phyloP scores from a whole-genome alignment of 345 rosid species.

The Rhizophora apiculata region DNA sequence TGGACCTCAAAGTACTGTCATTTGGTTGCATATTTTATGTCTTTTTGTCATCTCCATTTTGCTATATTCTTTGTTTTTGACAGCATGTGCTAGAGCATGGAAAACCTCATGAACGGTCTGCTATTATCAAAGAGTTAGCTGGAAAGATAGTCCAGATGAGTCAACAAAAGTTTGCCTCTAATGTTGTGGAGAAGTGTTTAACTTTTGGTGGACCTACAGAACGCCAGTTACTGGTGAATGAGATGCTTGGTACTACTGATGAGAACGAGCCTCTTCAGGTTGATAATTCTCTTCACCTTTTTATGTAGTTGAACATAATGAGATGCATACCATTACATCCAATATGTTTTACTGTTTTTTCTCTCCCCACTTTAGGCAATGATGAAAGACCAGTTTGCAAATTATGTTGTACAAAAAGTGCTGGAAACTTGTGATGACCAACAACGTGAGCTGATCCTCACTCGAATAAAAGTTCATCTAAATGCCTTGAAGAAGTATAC shows the following conservation, averaged over 20 bases:
- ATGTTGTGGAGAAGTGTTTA: constrained; percentile 89
- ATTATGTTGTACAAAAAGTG: constrained; percentile 84
- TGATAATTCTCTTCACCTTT: constrained; percentile 1
- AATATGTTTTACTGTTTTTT: not conserved
- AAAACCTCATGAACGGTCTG: constrained; percentile 57
- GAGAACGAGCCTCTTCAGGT: constrained; percentile 99
- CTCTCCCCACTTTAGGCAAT: constrained; percentile 44
- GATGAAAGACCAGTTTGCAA: constrained; percentile 93
- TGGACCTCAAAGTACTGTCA: not conserved
- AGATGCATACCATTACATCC: not conserved
- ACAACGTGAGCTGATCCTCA: constrained; percentile 65
- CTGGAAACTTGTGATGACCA: constrained; percentile 78
- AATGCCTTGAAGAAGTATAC: constrained; percentile 82
- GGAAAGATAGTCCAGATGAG: constrained; percentile 96
- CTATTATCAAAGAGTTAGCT: constrained; percentile 57
- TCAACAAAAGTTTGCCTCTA: constrained; percentile 97
- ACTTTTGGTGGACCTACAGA: constrained; percentile 74
- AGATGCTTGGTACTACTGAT: constrained; percentile 95
- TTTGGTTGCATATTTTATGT: not conserved
- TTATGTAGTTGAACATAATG: not conserved
- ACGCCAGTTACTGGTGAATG: constrained; percentile 73
- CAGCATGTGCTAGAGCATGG: constrained; percentile 75
- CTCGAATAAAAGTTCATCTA: constrained; percentile 69
- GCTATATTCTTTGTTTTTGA: not conserved
- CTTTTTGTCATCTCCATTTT: not conserved